Evolutionary conservation across 331 rosid genomes (phyloP).

Genomic region (Erythrophleum ivorense): DNA sequence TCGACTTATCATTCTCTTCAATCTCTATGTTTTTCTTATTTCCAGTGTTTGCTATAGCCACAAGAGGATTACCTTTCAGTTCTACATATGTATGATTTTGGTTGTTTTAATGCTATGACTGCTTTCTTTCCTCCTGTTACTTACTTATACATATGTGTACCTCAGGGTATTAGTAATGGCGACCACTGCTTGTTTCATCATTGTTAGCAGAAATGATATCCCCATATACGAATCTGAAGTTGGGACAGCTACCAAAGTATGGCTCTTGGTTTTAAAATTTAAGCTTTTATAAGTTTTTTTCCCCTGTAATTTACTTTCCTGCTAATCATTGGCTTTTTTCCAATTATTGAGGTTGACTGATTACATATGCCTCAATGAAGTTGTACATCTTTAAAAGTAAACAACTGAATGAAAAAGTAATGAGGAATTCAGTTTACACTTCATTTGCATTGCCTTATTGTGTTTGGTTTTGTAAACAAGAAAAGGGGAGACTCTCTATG

Average conservation of each 20-base stretch:
- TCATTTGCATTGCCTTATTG: background rate
- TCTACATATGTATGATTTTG: background rate
- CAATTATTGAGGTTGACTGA: constrained; percentile 7
- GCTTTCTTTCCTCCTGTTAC: background rate
- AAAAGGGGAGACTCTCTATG: background rate
- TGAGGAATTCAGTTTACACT: constrained; percentile 10
- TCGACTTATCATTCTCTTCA: background rate
- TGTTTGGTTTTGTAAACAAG: constrained; percentile 18
- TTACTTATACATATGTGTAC: background rate
- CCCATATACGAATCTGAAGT: constrained; percentile 99
- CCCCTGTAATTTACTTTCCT: background rate
- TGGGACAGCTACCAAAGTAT: constrained; percentile 92
- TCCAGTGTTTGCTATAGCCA: background rate
- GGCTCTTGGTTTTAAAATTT: background rate
- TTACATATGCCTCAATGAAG: constrained; percentile 14
- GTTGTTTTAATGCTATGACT: background rate
- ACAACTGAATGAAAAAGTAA: constrained; percentile 24
- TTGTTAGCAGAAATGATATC: constrained; percentile 94
- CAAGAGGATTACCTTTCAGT: background rate
- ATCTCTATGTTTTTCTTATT: background rate
- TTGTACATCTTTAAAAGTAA: constrained; percentile 4
- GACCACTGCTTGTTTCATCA: constrained; percentile 92
- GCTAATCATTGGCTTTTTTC: constrained; percentile 21
- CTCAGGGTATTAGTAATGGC: constrained; percentile 66
- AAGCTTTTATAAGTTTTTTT: background rate